phyloP scores from a whole-genome alignment of 169 alveolate genomes.

The Plasmodium billcollinsi region DNA sequence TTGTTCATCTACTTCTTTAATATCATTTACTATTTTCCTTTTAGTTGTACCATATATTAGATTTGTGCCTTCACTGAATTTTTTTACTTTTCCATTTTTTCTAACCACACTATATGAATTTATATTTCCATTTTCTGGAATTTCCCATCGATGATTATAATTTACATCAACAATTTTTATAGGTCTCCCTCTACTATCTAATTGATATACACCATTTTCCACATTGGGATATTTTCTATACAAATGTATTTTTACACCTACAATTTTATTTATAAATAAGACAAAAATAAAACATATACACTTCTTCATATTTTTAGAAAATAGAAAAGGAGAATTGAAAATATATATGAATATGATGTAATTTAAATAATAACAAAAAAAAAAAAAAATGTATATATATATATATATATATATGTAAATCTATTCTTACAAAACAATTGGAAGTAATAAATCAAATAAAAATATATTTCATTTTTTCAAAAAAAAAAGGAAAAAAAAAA shows the following conservation, averaged over 20 bases:
- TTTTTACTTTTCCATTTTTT: slow-evolving; percentile 68
- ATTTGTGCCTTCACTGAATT: slow-evolving; percentile 76
- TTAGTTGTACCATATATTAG: slow-evolving; percentile 72
- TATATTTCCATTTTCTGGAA: slow-evolving; percentile 54
- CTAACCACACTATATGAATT: slow-evolving; percentile 63
- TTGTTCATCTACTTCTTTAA: slow-evolving; percentile 7
- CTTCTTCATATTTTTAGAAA: slow-evolving; percentile 31
- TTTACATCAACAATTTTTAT: slow-evolving; percentile 68
- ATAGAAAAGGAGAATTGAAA: too few relatives aligned
- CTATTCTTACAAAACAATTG: not conserved
- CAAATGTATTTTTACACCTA: slow-evolving; percentile 11
- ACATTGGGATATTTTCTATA: slow-evolving; percentile 67
- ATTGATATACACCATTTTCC: slow-evolving; percentile 68
- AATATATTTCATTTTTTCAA: too few relatives aligned
- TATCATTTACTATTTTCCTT: not conserved
- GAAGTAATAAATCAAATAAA: too few relatives aligned
- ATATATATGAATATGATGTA: not conserved
- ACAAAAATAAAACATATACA: slow-evolving; percentile 17
- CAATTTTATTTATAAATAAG: slow-evolving; percentile 20
- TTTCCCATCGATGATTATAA: slow-evolving; percentile 66
- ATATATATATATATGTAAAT: slow-evolving; percentile 3
- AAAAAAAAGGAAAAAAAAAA: too few relatives aligned
- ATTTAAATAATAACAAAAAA: not conserved
- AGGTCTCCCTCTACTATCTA: slow-evolving; percentile 72
- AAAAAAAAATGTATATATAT: slow-evolving; percentile 3